Evolutionary conservation across 169 alveolate species (phyloP).

Genomic region (Neospora caninum): DNA sequence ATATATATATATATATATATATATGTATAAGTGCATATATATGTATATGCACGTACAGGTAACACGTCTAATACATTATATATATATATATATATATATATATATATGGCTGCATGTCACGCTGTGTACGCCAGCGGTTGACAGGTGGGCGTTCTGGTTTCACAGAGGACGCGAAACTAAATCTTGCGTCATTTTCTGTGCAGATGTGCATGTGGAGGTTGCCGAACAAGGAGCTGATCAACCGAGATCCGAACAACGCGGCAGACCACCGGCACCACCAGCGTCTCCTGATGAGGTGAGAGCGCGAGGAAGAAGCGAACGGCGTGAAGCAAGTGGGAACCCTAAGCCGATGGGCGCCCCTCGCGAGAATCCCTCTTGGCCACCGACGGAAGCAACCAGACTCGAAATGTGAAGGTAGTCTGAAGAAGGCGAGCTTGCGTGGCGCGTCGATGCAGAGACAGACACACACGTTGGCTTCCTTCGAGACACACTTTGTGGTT

Average conservation of each 20-base stretch:
- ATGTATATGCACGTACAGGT: neutral
- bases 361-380: too few species aligned
- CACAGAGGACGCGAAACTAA: neutral
- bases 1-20: neutral
- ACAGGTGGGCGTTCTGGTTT: too few species aligned
- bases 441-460: too few species aligned
- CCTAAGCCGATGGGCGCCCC: too few species aligned
- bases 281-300: slow-evolving; percentile 83
- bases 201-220: slow-evolving; percentile 89
- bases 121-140: neutral
- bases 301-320: neutral
- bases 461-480: too few species aligned
- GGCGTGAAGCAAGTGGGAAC: too few species aligned
- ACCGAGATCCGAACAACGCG: slow-evolving; percentile 82
- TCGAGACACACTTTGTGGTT: too few species aligned
- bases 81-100: neutral
- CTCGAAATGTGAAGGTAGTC: too few species aligned
- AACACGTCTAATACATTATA: neutral
- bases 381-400: too few species aligned
- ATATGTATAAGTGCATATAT: neutral
- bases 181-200: slow-evolving; percentile 1
- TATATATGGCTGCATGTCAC: neutral
- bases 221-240: slow-evolving; percentile 88
- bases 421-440: too few species aligned
- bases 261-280: slow-evolving; percentile 90